These are phyloP conservation scores for Colletotrichum cordylinicola DNA, from an alignment of 2,329 filamentous ascomycete genomes.

Conservation along the genomic window DNA sequence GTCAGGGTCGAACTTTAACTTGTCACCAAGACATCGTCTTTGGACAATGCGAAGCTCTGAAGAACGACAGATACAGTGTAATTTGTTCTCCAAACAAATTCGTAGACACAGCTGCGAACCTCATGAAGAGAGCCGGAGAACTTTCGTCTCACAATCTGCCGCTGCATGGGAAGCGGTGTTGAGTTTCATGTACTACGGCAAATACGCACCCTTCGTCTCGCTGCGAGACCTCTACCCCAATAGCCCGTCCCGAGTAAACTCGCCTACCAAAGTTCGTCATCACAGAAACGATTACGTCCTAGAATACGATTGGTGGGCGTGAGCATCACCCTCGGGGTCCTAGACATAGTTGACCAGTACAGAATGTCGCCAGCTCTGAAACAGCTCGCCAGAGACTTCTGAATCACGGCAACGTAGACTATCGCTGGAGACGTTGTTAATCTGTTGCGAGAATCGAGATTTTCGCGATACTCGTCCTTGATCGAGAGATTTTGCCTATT, in stretches of 20 bases:
- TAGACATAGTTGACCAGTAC: not conserved
- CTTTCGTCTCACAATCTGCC: not conserved
- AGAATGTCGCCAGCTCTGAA: no score
- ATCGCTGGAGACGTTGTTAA: no score
- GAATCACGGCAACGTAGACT: no score
- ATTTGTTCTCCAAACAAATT: not conserved
- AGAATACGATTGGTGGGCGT: not conserved
- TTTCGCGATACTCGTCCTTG: no score
- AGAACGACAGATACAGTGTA: not conserved
- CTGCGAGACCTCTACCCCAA: not conserved
- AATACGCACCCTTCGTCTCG: not conserved
- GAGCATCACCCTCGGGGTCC: not conserved
- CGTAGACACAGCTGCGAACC: not conserved
- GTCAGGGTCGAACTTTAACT: not conserved
- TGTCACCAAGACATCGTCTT: not conserved
- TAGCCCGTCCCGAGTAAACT: not conserved
- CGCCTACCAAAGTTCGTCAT: not conserved
- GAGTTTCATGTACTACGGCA: not conserved
- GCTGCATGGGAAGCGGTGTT: not conserved
- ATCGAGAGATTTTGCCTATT: no score
- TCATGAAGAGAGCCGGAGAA: not conserved
- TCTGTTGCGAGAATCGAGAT: no score
- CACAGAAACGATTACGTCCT: not conserved
- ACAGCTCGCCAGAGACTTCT: no score
- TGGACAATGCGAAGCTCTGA: not conserved